Evolutionary conservation across 1,284 basidiomycete genomes (phyloP), one percentile per base, ranked within the genome.

Genomic region (Ceratobasidium sp.): DNA sequence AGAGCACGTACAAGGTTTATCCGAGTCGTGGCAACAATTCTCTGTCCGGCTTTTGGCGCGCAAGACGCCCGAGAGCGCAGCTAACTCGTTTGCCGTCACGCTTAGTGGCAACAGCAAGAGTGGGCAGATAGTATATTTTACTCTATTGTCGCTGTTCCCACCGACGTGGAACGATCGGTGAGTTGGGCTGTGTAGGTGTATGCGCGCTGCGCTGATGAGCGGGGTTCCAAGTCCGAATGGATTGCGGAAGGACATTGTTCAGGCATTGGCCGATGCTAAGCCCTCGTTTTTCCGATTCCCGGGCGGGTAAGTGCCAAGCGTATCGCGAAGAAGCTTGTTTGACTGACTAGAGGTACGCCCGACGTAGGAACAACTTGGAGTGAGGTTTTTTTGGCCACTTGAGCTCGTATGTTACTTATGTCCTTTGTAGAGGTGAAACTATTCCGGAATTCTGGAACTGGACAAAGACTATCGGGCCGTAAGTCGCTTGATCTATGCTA

Each of bases 111-210:
- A 79, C 0, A 77, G 79, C 1, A 83, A 83, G 0, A 79, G 82
- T 0, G 87, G 85, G 10, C 81, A 86, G 34, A 85, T 83, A 0
- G 82, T 91, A 64, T 79, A 87, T 76, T 90, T 92, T 74, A 85
- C 87, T 0, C 80, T 91, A 83, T 83, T 91, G 67, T 88, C 87
- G 1, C 81, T 92, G 67, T 91, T 92, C 80, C 90, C 90, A 2
- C 90, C 90, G 0, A 91, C 90, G 0, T 92, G 87, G 79, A 90
- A 89, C 72, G 80, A 82, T 34, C 50, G 73, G 64, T 71, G 45
- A 72, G 71, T 46, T 50, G 34, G 16, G 10, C 32, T 39, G 48
- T 45, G 43, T 45, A 26, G 36, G 23, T n/a, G 57, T 18, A 36
- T 41, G 57, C n/a, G n/a, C n/a, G n/a, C n/a, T n/a, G n/a, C n/a